phyloP scores from a whole-genome alignment of 306 rosid species.

The Alnus rubra region DNA sequence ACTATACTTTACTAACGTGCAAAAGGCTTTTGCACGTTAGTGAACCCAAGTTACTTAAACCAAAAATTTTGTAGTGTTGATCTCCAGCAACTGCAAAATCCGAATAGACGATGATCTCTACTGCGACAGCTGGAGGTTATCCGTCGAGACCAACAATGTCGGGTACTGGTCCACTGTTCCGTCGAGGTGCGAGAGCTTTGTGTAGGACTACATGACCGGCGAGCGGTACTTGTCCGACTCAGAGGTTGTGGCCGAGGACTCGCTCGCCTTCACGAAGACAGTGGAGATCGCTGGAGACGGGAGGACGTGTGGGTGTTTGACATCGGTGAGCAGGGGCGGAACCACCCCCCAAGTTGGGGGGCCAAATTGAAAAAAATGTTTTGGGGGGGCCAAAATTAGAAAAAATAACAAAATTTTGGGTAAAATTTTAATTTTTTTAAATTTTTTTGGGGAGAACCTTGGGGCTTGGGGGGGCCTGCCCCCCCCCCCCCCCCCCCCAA shows the following conservation, averaged over 20 bases:
- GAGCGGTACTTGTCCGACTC: conserved; percentile 53
- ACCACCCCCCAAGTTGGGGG: too few species aligned
- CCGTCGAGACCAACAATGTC: conserved; percentile 73
- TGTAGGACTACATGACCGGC: conserved; percentile 57
- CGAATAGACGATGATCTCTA: conserved; percentile 23
- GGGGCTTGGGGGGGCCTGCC: too few species aligned
- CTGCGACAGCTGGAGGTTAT: conserved; percentile 85
- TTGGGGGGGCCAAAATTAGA: too few species aligned
- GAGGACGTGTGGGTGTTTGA: conserved; percentile 82
- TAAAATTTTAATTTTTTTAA: too few species aligned
- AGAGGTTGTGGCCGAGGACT: conserved; percentile 29
- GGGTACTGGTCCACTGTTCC: conserved; percentile 60
- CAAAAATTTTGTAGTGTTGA: too few species aligned
- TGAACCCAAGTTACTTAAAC: too few species aligned
- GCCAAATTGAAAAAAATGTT: too few species aligned
- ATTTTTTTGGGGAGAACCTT: too few species aligned
- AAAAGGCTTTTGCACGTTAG: too few species aligned
- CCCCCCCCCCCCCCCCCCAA: too few species aligned
- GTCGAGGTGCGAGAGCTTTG: conserved; percentile 42
- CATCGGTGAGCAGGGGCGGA: conserved; percentile 81
- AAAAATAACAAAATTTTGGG: too few species aligned
- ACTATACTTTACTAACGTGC: too few species aligned
- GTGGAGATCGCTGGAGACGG: conserved; percentile 43
- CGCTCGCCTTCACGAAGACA: conserved; percentile 41
- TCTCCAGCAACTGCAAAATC: conserved; percentile 15